A percentile compares a stretch with the other conserved stretches of the same genome.
Evolutionary conservation across 495 filamentous ascomycete species (phyloP).

Genomic region (Aspergillus ostianus): DNA sequence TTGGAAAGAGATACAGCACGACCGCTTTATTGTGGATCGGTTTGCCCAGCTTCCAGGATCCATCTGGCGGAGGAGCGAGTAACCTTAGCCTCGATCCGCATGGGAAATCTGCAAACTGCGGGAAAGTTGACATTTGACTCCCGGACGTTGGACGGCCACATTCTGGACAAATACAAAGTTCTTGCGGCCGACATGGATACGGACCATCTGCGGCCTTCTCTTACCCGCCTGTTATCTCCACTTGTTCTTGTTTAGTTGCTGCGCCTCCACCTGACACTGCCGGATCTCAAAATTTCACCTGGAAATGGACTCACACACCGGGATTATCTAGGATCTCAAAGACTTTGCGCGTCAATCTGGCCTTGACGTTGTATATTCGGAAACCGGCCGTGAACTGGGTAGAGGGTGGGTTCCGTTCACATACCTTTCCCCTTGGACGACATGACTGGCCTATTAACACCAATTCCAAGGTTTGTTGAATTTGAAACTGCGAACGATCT

Average conservation of each 20-base stretch:
- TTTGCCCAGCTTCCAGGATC: conserved; percentile 18
- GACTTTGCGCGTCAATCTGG: conserved; percentile 97
- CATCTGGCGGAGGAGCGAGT: not conserved
- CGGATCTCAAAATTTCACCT: conserved; percentile 33
- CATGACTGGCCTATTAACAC: conserved; percentile 28
- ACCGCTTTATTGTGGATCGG: conserved; percentile 13
- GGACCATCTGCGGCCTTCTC: conserved; percentile 1
- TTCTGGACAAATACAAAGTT: conserved; percentile 8
- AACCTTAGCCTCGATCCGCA: not conserved
- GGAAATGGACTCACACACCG: conserved; percentile 43
- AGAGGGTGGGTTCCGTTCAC: conserved; percentile 69
- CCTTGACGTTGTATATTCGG: conserved; percentile 96
- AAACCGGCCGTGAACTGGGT: conserved; percentile 89
- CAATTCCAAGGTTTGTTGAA: conserved; percentile 78
- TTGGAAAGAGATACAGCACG: conserved; percentile 23
- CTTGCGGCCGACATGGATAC: conserved; percentile 10
- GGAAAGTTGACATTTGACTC: not conserved
- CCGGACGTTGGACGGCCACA: not conserved
- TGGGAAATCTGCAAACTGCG: not conserved
- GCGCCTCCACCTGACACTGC: conserved; percentile 18
- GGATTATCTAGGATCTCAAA: conserved; percentile 82
- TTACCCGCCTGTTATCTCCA: conserved; percentile 7
- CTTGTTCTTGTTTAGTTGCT: conserved; percentile 1
- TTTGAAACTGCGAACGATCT: conserved; percentile 92
- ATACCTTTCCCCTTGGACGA: conserved; percentile 6